Evolutionary conservation across 306 rosid species (phyloP).

Genomic region (Quercus cerris): DNA sequence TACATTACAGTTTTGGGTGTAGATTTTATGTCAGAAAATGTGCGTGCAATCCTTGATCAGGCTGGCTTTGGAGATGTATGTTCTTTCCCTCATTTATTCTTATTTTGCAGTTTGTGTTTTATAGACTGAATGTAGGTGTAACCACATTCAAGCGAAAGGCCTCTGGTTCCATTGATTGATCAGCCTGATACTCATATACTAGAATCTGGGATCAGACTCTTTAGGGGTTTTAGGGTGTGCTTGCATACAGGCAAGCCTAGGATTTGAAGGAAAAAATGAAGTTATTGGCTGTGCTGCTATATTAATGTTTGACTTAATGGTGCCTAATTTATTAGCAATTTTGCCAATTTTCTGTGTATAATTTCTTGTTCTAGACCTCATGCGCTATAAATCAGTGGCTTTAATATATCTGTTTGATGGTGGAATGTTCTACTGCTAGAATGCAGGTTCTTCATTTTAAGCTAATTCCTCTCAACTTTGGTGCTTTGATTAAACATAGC

Average conservation of each 20-base stretch:
- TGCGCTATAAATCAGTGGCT: neutral
- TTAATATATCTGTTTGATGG: neutral
- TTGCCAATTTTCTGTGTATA: neutral
- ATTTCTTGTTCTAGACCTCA: neutral
- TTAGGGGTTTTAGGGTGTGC: neutral
- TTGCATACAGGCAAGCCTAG: neutral
- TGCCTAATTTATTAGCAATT: neutral
- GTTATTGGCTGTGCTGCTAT: neutral
- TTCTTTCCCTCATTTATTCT: conserved; percentile 4
- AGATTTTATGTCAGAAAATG: conserved; percentile 97
- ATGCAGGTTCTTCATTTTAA: conserved; percentile 5
- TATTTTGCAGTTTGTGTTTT: neutral
- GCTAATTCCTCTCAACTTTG: neutral
- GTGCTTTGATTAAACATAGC: conserved; percentile 15
- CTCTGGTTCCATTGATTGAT: neutral
- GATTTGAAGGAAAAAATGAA: neutral
- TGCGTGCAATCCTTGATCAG: conserved; percentile 98
- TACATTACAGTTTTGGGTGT: conserved; percentile 87
- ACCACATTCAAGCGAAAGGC: neutral
- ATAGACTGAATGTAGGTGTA: neutral
- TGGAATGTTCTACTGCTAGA: neutral
- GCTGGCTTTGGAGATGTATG: conserved; percentile 77
- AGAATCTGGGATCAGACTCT: neutral
- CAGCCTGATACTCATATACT: neutral
- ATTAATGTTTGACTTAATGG: neutral